Evolutionary conservation across 108 stramenopile species (phyloP).

Genomic region (Nitzschia putrida): DNA sequence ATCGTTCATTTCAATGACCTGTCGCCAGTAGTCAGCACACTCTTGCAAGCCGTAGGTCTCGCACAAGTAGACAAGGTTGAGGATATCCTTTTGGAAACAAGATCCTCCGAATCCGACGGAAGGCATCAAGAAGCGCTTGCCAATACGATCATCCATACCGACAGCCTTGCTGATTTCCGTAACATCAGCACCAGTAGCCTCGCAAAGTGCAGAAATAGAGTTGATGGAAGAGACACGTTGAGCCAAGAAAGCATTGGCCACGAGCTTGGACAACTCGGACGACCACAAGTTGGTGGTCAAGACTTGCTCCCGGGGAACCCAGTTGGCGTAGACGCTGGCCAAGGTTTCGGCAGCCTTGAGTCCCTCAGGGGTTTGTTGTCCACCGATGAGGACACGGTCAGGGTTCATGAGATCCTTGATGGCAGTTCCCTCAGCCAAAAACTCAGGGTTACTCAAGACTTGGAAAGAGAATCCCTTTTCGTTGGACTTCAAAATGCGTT

Average conservation of each 20-base stretch:
- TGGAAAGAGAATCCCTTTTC: constrained; percentile 93
- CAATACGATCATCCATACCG: constrained; percentile 97
- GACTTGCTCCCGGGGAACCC: constrained; percentile 94
- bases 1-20: constrained; percentile 98
- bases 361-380: constrained; percentile 91
- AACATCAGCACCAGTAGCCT: constrained; percentile 97
- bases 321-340: constrained; percentile 89
- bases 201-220: constrained; percentile 99
- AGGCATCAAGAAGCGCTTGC: constrained; percentile 94
- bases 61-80: constrained; percentile 99
- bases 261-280: constrained; percentile 98
- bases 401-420: constrained; percentile 93
- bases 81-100: constrained; percentile 99
- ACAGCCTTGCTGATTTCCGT: constrained; percentile 95
- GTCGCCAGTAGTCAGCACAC: constrained; percentile 98
- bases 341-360: constrained; percentile 79
- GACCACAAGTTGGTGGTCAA: constrained; percentile 99
- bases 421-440: constrained; percentile 99
- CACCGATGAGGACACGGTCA: constrained; percentile 97
- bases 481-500: constrained; percentile 92
- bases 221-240: constrained; percentile 99
- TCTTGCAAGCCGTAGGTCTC: constrained; percentile 95
- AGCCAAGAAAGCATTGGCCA: constrained; percentile 99
- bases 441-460: constrained; percentile 98
- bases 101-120: constrained; percentile 98